Evolutionary conservation across 1,284 basidiomycete species (phyloP), one percentile per base, ranked within the genome.

Genomic region (Pyrrhoderma noxium): DNA sequence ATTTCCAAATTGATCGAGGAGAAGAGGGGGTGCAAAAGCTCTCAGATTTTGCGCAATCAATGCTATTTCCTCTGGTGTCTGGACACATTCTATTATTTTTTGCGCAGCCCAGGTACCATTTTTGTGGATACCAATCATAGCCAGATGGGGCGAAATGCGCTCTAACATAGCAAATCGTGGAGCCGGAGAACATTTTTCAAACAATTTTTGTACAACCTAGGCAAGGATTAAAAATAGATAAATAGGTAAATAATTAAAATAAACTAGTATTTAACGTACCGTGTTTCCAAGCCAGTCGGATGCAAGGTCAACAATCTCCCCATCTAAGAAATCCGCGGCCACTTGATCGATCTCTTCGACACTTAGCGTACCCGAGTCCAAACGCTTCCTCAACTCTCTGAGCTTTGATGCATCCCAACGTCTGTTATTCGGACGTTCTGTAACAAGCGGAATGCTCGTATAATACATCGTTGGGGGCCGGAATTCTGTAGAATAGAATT

Each of bases 61-160:
- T 2, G 74, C 75, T 51, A 93, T 78, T 66, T 99, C 96, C 56
- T 96, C 93, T 4, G 87, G 82, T n/a, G 79, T 85, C 50, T 83
- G 79, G 40, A 94, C 89, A 59, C 92, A 95, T 70, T 98, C 94
- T 58, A 99, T 98, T 64, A 98, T 95, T 76, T 96, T 96, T 68
- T 99, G 96, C 2, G 94, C 95, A 0, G 96, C 95, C 96, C 96
- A 99, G 0, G 96, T 99, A 37, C 96, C 96, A 61, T 99, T 99
- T 74, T 99, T 99, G 75, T 99, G 96, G 47, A 95, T 93, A 45
- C 96, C 96, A 58, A 98, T 96, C 79, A 92, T 92, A 22, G 95
- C 96, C 21, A 99, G 74, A 65, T 96, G 89, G 48, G 96, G 96
- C 2, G 86, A 82, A 54, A 99, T 86, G 43, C 93, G 84, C 63